phyloP scores from a whole-genome alignment of 2,329 filamentous ascomycete genomes.

The Pseudocercospora crystallina region DNA sequence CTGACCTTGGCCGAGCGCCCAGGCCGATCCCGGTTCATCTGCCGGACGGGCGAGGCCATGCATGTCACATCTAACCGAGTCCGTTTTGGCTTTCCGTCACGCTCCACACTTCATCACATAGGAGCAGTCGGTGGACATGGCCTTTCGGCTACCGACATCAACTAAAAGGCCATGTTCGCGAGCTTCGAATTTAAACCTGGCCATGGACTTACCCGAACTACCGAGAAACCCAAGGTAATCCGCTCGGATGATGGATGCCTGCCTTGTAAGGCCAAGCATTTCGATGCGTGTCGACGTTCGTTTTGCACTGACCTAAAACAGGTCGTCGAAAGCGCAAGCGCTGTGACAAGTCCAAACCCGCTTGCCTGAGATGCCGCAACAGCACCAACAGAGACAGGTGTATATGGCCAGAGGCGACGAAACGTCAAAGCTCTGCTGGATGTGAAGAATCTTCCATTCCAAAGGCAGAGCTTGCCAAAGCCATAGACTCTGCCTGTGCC shows the following conservation, averaged over 20 bases:
- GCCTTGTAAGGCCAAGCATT: constrained; percentile 18
- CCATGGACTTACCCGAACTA: constrained; percentile 9
- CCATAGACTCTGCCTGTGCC: too few species aligned
- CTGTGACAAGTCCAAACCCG: constrained; percentile 20
- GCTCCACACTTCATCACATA: background rate
- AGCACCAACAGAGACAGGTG: constrained; percentile 17
- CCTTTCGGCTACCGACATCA: background rate
- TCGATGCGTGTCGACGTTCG: background rate
- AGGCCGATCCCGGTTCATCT: too few species aligned
- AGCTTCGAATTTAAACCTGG: constrained; percentile 17
- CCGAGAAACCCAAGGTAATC: constrained; percentile 7
- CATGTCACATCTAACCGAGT: background rate
- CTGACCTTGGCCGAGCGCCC: background rate
- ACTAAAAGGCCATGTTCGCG: constrained; percentile 15
- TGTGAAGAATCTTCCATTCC: background rate
- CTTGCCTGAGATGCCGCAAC: constrained; percentile 22
- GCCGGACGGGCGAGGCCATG: too few species aligned
- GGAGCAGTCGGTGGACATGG: constrained; percentile 1
- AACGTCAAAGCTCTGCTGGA: background rate
- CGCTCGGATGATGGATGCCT: constrained; percentile 14
- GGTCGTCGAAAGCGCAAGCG: constrained; percentile 26
- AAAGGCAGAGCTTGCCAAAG: too few species aligned
- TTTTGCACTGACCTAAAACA: constrained; percentile 2
- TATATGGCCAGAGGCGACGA: constrained; percentile 11
- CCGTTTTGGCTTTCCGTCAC: background rate